Base-by-base conservation (phyloP, 768 basidiomycete species). In the Psilocybe tampanensis region DNA sequence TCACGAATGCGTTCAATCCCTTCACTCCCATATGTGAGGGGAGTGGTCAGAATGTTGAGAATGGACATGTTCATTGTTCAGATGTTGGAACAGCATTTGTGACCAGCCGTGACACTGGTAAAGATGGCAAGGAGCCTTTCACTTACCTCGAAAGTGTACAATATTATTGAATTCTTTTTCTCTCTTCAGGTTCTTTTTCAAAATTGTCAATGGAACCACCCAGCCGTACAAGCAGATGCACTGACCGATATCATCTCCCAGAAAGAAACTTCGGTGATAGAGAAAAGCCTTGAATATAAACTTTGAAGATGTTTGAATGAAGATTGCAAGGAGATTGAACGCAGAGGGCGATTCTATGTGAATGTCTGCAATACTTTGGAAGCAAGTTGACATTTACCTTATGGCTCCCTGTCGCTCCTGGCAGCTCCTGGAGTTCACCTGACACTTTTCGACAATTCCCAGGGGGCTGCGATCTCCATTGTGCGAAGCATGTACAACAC, bases 1-100 rank as follows among this genome's bases (percentile, higher is more conserved):
- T 82, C 24, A 91, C 75, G 64, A 90, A 90, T 47, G 87, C 86
- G 21, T 82, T 79, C 54, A 91, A 76, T 22, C 88, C 89, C 55
- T 82, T 68, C 52, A 91, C 88, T 67, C 89, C 89, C 89, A 91
- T 91, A 57, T 53, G 66, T 53, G 54, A 17, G 8, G 33, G 47
- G 49, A 52, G 33, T 33, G 26, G 18, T 39, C 36, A 39, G 12
- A 15, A 34, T 8, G 33, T 15, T n/a, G n/a, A n/a, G n/a, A n/a
- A n/a, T n/a, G 29, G 29, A 29, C 29, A 9, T 29, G 4, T 29
- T 4, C 29, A 29, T 29, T 4, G 9, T 5, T 29, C 5, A 15
- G 45, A 33, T 19, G 21, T 18, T 23, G 19, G 6, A 44, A 22
- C 8, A 11, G 19, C 21, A 44, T 12, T 19, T 22, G 43, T 44